Conservation (phyloP, 805 yeast species). For the Yarrowia sp. region DNA sequence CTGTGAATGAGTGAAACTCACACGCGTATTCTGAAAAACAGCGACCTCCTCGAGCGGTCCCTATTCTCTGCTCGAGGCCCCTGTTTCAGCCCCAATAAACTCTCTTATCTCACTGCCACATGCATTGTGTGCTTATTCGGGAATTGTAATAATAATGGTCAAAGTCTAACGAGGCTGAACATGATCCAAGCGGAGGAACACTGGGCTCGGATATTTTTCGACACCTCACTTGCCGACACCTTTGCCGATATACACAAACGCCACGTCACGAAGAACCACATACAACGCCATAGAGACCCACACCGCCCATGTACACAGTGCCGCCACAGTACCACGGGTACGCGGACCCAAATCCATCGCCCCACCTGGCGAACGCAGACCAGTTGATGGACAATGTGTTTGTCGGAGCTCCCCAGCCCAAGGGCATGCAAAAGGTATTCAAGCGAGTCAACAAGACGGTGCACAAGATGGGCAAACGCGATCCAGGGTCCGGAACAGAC, state of each 20-base stretch:
- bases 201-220: neutral
- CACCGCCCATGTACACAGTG: slow-evolving; percentile 9
- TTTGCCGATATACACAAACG: too few species aligned
- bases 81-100: slow-evolving; percentile 5
- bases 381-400: slow-evolving; percentile 18
- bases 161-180: neutral
- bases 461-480: slow-evolving; percentile 13
- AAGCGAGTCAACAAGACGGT: slow-evolving; percentile 18
- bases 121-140: slow-evolving; percentile 6
- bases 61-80: neutral
- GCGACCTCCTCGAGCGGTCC: neutral
- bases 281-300: neutral
- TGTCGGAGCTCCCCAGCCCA: slow-evolving; percentile 19
- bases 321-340: slow-evolving; percentile 22
- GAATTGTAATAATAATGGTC: slow-evolving; percentile 8
- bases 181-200: neutral
- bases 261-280: neutral
- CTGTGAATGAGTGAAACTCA: too few species aligned
- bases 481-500: slow-evolving; percentile 1
- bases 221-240: neutral
- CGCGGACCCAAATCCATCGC: slow-evolving; percentile 21
- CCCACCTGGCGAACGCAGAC: slow-evolving; percentile 14
- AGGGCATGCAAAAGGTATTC: slow-evolving; percentile 12
- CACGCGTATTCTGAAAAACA: too few species aligned
- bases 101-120: slow-evolving; percentile 17